Evolutionary conservation across 192 early-diverging fungal genomes (phyloP).

Genomic region (Podila verticillata): DNA sequence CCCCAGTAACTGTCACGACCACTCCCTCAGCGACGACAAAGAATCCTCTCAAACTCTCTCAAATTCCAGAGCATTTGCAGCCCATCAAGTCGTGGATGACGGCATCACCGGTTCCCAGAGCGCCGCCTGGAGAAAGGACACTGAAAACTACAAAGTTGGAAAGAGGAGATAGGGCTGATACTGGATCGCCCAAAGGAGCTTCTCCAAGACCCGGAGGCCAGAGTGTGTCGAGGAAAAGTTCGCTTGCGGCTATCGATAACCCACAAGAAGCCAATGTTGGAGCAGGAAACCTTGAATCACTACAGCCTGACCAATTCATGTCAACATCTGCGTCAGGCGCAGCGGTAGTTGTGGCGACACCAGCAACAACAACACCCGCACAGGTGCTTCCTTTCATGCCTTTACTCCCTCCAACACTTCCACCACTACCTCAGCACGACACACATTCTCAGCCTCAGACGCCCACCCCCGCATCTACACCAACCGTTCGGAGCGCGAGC

Average conservation of each 20-base stretch:
- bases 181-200: neutral
- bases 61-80: conserved; percentile 28
- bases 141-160: conserved; percentile 4
- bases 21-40: neutral
- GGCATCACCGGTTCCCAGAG: conserved; percentile 18
- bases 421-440: neutral
- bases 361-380: neutral
- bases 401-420: neutral
- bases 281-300: neutral
- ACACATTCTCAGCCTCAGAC: conserved; percentile 19
- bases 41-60: conserved; percentile 35
- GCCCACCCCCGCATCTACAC: conserved; percentile 39
- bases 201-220: conserved; percentile 8
- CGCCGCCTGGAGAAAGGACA: conserved; percentile 15
- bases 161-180: conserved; percentile 23
- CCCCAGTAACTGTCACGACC: neutral
- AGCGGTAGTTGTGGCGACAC: neutral
- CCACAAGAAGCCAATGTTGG: conserved; percentile 6
- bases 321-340: neutral
- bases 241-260: conserved; percentile 7
- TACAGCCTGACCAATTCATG: neutral
- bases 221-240: conserved; percentile 27
- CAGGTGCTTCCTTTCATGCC: neutral
- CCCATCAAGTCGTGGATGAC: conserved; percentile 52
- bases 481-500: conserved; percentile 2